Evolutionary conservation across 176 grass and related monocot genomes (phyloP).

Genomic region (Musa acuminata): DNA sequence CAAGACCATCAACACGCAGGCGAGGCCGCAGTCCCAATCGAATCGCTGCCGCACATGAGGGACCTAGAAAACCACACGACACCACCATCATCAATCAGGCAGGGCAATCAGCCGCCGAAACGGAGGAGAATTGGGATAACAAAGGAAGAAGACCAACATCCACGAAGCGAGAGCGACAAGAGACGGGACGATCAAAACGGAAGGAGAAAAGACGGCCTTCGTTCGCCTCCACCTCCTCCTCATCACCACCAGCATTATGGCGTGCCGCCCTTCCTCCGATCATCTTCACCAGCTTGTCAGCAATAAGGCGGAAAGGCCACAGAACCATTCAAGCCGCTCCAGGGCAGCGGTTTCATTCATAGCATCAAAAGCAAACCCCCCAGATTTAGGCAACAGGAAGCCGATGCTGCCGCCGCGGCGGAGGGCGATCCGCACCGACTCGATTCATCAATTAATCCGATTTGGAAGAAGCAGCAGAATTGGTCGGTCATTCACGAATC

Average conservation of each 20-base stretch:
- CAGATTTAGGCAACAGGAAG: not conserved
- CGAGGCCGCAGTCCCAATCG: conserved; percentile 94
- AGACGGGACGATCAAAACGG: conserved; percentile 30
- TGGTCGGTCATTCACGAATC: not conserved
- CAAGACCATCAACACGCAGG: conserved; percentile 92
- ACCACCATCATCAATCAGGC: not conserved
- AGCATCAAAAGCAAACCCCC: not conserved
- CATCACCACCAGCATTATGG: not conserved
- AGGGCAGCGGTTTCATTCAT: not conserved
- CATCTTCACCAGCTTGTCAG: conserved; percentile 76
- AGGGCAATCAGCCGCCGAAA: not conserved
- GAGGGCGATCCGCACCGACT: not conserved
- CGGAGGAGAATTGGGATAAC: not conserved
- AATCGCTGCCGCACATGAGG: conserved; percentile 86
- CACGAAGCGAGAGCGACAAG: conserved; percentile 31
- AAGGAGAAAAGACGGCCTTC: conserved; percentile 5
- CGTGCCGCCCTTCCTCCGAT: conserved; percentile 28
- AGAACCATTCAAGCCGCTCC: conserved; percentile 26
- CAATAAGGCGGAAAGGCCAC: conserved; percentile 76
- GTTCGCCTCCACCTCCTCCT: conserved; percentile 9
- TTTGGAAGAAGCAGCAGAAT: not conserved
- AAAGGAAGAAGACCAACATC: conserved; percentile 32
- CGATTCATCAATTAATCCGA: not conserved
- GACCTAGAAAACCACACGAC: conserved; percentile 30
- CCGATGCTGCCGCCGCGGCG: not conserved